Evolutionary conservation across 768 basidiomycete species (phyloP), one percentile per base, ranked within the genome.

Genomic region (Leccinum incarnatum): DNA sequence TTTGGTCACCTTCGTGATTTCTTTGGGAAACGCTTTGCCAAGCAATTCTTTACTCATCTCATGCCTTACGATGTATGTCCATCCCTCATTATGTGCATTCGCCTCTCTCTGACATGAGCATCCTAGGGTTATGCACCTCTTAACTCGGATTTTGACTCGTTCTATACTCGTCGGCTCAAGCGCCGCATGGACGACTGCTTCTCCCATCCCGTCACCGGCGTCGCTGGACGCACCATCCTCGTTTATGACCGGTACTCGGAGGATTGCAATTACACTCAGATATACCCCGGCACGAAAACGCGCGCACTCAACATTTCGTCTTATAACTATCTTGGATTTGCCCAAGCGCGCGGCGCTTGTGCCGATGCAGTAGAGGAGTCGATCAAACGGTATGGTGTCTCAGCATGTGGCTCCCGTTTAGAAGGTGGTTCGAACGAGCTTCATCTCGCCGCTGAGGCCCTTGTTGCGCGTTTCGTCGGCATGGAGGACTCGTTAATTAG

Each of bases 301-400:
- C 91, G 95, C 54, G 91, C 88, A 0, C 88, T 99, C 65, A 99
- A 99, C 73, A 90, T 98, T 64, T 95, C 95, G 1, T 97, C 94
- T 8, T 99, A 99, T 79, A 99, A 98, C 77, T 99, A 98, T 72
- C 93, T 99, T 67, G 97, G 97, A 4, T 99, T 99, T 69, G 97
- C 96, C 0, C 93, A 96, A 70, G 90, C 89, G 15, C 83, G 84
- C 3, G 97, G 97, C 14, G 91, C 91, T 6, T 97, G 95, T 70
- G 93, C 97, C 8, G 97, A 98, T 69, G 93, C 92, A 5, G 95
- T 93, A 8, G 94, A 95, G 69, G 88, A 91, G 62, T 76, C 81
- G 19, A 84, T 98, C 72, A 81, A 79, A 62, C 84, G 86, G 4
- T 95, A 95, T 68, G 96, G 96, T 25, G 75, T 95, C 17, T 84